Conservation (phyloP, 805 yeast species). For the Kurtzmaniella cleridarum region DNA sequence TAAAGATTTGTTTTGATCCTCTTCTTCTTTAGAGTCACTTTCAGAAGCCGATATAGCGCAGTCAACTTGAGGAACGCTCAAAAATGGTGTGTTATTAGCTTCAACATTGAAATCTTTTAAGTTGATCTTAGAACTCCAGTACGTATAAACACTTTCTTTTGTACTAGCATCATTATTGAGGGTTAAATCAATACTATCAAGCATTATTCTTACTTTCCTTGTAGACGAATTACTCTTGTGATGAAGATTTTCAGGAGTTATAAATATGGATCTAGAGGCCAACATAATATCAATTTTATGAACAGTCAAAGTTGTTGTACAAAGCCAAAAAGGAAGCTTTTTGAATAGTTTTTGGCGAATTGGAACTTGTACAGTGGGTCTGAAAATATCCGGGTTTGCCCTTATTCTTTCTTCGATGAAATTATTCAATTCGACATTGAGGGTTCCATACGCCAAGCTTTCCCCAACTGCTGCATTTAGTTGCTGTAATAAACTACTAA, state of each 20-base stretch:
- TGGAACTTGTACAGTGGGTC: background rate
- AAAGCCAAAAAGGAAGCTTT: constrained; percentile 30
- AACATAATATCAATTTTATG: constrained; percentile 15
- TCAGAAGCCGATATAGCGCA: constrained; percentile 7
- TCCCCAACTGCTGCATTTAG: constrained; percentile 18
- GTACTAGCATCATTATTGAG: background rate
- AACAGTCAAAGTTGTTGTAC: constrained; percentile 15
- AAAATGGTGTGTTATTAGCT: constrained; percentile 9
- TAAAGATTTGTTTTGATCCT: constrained; percentile 9
- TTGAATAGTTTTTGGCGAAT: constrained; percentile 10
- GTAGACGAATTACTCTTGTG: constrained; percentile 21
- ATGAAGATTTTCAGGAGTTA: constrained; percentile 13
- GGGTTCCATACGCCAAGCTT: constrained; percentile 21
- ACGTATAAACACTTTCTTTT: constrained; percentile 4
- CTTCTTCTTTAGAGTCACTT: background rate
- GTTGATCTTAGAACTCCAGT: constrained; percentile 18
- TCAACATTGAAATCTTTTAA: constrained; percentile 13
- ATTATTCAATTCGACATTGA: constrained; percentile 23
- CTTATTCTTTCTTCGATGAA: constrained; percentile 1
- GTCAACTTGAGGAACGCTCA: constrained; percentile 18
- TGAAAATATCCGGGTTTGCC: background rate
- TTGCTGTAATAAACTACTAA: constrained; percentile 22
- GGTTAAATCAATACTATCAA: background rate
- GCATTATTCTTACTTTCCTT: constrained; percentile 10
- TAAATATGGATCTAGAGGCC: constrained; percentile 36